Conservation (phyloP, 1,284 basidiomycete species). For the Grifola frondosa region DNA sequence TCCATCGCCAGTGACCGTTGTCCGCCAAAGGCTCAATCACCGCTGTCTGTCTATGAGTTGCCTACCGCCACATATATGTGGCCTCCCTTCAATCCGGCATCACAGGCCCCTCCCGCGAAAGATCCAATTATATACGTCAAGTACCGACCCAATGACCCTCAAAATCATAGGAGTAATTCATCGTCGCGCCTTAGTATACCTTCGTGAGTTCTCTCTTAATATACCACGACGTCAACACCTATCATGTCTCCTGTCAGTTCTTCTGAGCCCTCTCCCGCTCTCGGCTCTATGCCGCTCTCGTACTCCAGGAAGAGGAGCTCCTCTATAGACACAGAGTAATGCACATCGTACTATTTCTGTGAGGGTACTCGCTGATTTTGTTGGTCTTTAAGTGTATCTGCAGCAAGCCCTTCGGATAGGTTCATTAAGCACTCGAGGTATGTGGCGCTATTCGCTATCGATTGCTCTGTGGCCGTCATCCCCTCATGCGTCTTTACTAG, state of each 20-base stretch:
- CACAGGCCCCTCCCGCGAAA: conserved; percentile 16
- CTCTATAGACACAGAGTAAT: conserved; percentile 20
- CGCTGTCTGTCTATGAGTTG: conserved; percentile 33
- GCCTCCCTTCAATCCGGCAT: conserved; percentile 35
- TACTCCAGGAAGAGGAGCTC: conserved; percentile 20
- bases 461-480: not conserved
- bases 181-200: conserved; percentile 8
- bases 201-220: conserved; percentile 2
- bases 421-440: conserved; percentile 21
- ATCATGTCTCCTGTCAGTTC: conserved; percentile 7
- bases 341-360: not conserved
- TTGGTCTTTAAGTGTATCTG: conserved; percentile 5
- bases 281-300: conserved; percentile 7
- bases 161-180: conserved; percentile 5
- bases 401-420: conserved; percentile 19
- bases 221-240: too few species aligned
- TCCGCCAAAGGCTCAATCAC: conserved; percentile 4
- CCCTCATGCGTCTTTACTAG: conserved; percentile 7
- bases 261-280: conserved; percentile 2
- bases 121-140: conserved; percentile 24
- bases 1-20: conserved; percentile 6
- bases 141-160: conserved; percentile 13
- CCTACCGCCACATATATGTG: conserved; percentile 39
- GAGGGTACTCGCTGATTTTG: not conserved
- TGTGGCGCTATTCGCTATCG: not conserved